Evolutionary conservation across 2,329 filamentous ascomycete species (phyloP).

Genomic region (Stachybotrys elegans): DNA sequence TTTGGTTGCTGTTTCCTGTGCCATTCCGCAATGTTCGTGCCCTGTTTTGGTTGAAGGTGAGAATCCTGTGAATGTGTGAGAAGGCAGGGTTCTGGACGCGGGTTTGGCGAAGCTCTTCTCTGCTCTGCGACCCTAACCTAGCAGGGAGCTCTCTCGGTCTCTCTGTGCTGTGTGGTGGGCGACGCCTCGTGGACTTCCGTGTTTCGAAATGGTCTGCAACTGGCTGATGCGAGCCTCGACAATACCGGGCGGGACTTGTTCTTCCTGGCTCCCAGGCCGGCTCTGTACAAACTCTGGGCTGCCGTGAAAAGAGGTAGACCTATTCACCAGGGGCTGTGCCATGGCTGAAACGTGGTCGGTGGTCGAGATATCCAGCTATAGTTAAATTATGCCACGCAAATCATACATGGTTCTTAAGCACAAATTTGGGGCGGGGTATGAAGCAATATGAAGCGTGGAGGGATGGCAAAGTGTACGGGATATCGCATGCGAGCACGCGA

Average conservation of each 20-base stretch:
- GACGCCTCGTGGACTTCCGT: slow-evolving; percentile 6
- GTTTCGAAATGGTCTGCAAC: slow-evolving; percentile 16
- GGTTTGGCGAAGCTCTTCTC: slow-evolving; percentile 17
- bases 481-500: too few species aligned
- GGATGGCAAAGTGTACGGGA: too few species aligned
- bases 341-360: too few species aligned
- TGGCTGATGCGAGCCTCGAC: slow-evolving; percentile 23
- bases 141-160: slow-evolving; percentile 17
- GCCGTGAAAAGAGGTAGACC: slow-evolving; percentile 5
- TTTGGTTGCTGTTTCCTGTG: too few species aligned
- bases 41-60: too few species aligned
- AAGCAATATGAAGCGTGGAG: too few species aligned
- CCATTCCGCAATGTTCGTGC: too few species aligned
- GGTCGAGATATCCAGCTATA: too few species aligned
- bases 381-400: too few species aligned
- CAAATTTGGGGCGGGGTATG: too few species aligned
- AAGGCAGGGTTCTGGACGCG: slow-evolving; percentile 15
- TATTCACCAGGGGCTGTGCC: slow-evolving; percentile 6
- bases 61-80: slow-evolving; percentile 3
- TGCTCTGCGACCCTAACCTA: slow-evolving; percentile 22
- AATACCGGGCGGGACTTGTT: slow-evolving; percentile 18
- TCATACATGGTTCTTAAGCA: too few species aligned
- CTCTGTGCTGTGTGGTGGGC: slow-evolving; percentile 9
- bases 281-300: slow-evolving; percentile 5
- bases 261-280: slow-evolving; percentile 7